Evolutionary conservation across 2,329 filamentous ascomycete species (phyloP).

Genomic region (Amauroascus niger): DNA sequence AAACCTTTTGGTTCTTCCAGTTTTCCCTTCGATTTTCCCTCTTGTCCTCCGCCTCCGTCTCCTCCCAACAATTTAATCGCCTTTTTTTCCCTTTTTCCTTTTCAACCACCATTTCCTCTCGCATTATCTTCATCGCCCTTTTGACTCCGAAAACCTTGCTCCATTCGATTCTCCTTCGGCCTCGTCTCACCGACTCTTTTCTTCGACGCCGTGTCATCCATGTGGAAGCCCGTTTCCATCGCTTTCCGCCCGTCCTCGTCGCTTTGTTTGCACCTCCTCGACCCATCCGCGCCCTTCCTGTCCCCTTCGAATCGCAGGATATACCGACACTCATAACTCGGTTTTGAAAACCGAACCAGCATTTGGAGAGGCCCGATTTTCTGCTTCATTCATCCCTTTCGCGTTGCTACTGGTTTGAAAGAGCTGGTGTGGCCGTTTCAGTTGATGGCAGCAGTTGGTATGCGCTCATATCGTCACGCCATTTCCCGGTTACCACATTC

Average conservation of each 20-base stretch:
- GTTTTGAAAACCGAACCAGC: background rate
- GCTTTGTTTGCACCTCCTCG: background rate
- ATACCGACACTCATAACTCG: background rate
- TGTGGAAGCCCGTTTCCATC: conserved; percentile 6
- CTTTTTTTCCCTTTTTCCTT: conserved; percentile 15
- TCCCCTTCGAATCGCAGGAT: background rate
- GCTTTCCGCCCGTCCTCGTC: background rate
- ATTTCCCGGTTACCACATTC: background rate
- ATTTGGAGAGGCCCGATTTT: background rate
- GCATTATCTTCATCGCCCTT: conserved; percentile 16
- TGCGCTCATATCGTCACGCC: conserved; percentile 1
- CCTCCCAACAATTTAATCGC: conserved; percentile 3
- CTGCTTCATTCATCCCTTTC: background rate
- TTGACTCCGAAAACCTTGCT: background rate
- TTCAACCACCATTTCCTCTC: conserved; percentile 12
- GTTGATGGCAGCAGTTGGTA: conserved; percentile 5
- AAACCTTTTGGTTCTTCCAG: background rate
- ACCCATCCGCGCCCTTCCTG: background rate
- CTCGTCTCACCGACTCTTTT: background rate
- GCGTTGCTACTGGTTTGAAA: background rate
- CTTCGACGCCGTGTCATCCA: conserved; percentile 2
- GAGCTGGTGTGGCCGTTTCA: background rate
- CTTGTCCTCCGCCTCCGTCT: background rate
- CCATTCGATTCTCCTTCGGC: background rate
- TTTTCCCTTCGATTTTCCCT: conserved; percentile 3